Evolutionary conservation across 805 yeast species (phyloP), one percentile per base, ranked within the genome.

Genomic region (Saturnispora silvae): DNA sequence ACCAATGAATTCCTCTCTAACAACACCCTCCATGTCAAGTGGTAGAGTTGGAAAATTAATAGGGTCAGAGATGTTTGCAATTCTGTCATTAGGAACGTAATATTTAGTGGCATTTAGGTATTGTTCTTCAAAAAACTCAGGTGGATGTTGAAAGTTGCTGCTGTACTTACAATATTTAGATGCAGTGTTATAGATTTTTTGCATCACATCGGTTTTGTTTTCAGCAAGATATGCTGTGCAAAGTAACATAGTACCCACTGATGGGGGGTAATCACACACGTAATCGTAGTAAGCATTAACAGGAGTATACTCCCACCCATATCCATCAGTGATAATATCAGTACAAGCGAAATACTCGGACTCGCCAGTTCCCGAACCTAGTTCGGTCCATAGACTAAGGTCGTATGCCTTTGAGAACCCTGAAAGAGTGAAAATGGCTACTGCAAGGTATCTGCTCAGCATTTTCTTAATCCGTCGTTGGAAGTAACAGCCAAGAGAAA

Each of bases 351-450:
- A 51, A 39, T 4, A 73, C 40, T 49, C 81, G 59, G 10, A 65
- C 46, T 2, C 70, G 25, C 46, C 82, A 58, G 31, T 76, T 80
- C 45, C 65, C 57, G 20, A 59, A 53, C 75, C 78, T 70, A 5
- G 3, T 11, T 5, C 19, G 3, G 35, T 32, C 35, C 35, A 32
- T 25, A 25, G 15, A 7, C n/a, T 6, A n/a, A 25, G 28, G 5
- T 25, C 28, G 10, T 25, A 13, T 11, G 28, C 28, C n/a, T 25
- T n/a, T n/a, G n/a, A n/a, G n/a, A n/a, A n/a, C n/a, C n/a, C n/a
- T n/a, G n/a, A n/a, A n/a, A n/a, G n/a, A n/a, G n/a, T n/a, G n/a
- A n/a, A n/a, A n/a, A n/a, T n/a, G n/a, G n/a, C n/a, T n/a, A n/a
- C n/a, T n/a, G n/a, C n/a, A n/a, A n/a, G n/a, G n/a, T n/a, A n/a